These are phyloP conservation scores for Xylaria sp. DNA, from an alignment of 2,329 filamentous ascomycete genomes.

Conservation along the genomic window DNA sequence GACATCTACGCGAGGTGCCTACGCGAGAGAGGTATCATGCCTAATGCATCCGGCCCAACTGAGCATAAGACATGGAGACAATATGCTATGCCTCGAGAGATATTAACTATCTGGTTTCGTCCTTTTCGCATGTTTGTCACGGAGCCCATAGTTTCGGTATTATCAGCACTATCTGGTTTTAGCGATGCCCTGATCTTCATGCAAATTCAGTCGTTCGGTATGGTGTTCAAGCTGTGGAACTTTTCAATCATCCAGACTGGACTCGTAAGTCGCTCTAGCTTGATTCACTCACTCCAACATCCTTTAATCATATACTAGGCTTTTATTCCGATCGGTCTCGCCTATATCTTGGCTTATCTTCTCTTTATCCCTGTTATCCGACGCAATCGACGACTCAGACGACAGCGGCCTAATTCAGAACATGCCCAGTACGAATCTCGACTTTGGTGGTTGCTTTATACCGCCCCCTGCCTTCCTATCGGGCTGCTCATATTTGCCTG, in stretches of 20 bases:
- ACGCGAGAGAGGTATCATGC: slow-evolving; percentile 58
- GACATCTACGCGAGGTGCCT: slow-evolving; percentile 66
- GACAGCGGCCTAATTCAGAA: slow-evolving; percentile 56
- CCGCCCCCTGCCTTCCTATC: slow-evolving; percentile 67
- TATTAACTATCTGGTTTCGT: slow-evolving; percentile 63
- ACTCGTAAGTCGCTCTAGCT: slow-evolving; percentile 38
- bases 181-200: slow-evolving; percentile 73
- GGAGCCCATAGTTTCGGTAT: slow-evolving; percentile 69
- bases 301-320: slow-evolving; percentile 40
- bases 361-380: slow-evolving; percentile 64
- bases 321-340: slow-evolving; percentile 60
- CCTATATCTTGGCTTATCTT: slow-evolving; percentile 68
- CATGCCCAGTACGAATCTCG: slow-evolving; percentile 70
- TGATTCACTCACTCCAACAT: neutral
- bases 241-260: slow-evolving; percentile 56
- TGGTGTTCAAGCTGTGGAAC: slow-evolving; percentile 68
- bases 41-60: slow-evolving; percentile 56
- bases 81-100: slow-evolving; percentile 55
- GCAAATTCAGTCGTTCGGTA: slow-evolving; percentile 70
- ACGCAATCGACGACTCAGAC: slow-evolving; percentile 53
- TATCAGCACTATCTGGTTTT: slow-evolving; percentile 70
- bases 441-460: slow-evolving; percentile 69
- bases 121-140: slow-evolving; percentile 72
- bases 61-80: slow-evolving; percentile 55
- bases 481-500: slow-evolving; percentile 72